These are phyloP conservation scores for Phytopythium litorale DNA, from an alignment of 352 stramenopile genomes.

Conservation along the genomic window DNA sequence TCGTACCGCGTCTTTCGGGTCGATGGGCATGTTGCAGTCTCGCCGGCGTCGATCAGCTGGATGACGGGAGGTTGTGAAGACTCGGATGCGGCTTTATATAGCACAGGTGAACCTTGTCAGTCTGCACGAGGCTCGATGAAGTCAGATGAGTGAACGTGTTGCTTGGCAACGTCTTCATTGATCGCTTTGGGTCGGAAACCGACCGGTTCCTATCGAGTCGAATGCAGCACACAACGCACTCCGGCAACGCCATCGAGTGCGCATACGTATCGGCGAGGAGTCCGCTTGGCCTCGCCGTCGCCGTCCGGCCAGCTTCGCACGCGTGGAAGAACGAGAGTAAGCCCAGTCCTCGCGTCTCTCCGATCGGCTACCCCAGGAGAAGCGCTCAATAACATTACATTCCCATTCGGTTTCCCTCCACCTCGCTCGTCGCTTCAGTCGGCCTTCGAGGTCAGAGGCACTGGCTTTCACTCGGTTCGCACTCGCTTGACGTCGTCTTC, in stretches of 20 bases:
- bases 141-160: not conserved
- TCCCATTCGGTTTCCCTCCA: slow-evolving; percentile 5
- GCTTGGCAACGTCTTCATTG: slow-evolving; percentile 4
- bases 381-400: slow-evolving; percentile 11
- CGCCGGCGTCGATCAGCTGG: not conserved
- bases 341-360: not conserved
- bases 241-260: not conserved
- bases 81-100: not conserved
- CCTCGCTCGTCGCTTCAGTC: slow-evolving; percentile 3
- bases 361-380: slow-evolving; percentile 1
- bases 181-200: not conserved
- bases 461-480: slow-evolving; percentile 38
- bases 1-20: slow-evolving; percentile 40
- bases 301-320: not conserved
- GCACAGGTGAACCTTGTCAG: not conserved
- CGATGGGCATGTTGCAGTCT: slow-evolving; percentile 6
- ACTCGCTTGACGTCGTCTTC: slow-evolving; percentile 66
- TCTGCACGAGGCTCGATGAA: not conserved
- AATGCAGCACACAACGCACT: slow-evolving; percentile 1
- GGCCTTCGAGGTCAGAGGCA: slow-evolving; percentile 6
- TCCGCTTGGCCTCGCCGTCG: not conserved
- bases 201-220: not conserved
- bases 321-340: not conserved
- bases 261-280: not conserved
- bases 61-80: not conserved